phyloP scores from a whole-genome alignment of 1,284 basidiomycete genomes.

The Volvariella surrecta region DNA sequence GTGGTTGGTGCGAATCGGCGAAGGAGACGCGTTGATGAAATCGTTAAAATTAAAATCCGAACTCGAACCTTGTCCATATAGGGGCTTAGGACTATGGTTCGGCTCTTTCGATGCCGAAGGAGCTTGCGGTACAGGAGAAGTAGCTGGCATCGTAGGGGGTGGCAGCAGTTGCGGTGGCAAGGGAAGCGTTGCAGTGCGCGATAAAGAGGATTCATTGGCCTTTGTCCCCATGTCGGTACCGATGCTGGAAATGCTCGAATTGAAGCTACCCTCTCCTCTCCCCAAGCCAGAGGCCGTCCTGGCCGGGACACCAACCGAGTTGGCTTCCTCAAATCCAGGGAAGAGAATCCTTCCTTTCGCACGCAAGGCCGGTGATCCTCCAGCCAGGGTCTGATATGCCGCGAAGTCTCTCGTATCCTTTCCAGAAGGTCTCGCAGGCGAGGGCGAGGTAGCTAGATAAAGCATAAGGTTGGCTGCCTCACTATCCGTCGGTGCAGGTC shows the following conservation, averaged over 20 bases:
- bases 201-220: slow-evolving; percentile 8
- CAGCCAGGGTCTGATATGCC: slow-evolving; percentile 45
- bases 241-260: slow-evolving; percentile 34
- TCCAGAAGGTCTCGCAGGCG: slow-evolving; percentile 53
- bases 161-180: slow-evolving; percentile 25
- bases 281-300: slow-evolving; percentile 11
- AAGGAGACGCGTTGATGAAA: slow-evolving; percentile 67
- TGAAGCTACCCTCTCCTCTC: slow-evolving; percentile 30
- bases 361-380: slow-evolving; percentile 38
- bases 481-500: slow-evolving; percentile 47
- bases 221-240: slow-evolving; percentile 20
- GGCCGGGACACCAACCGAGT: slow-evolving; percentile 15
- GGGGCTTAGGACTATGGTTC: slow-evolving; percentile 20
- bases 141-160: slow-evolving; percentile 17
- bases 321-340: slow-evolving; percentile 23
- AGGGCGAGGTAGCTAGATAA: slow-evolving; percentile 73
- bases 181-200: slow-evolving; percentile 8
- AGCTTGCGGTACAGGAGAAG: slow-evolving; percentile 16
- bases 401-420: slow-evolving; percentile 45
- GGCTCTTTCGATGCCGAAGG: slow-evolving; percentile 17
- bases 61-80: slow-evolving; percentile 14
- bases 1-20: slow-evolving; percentile 29
- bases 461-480: slow-evolving; percentile 77
- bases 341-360: slow-evolving; percentile 64
- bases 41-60: slow-evolving; percentile 56